Base-by-base conservation (phyloP, 305 asterid species). In the Fraxinus ornus region DNA sequence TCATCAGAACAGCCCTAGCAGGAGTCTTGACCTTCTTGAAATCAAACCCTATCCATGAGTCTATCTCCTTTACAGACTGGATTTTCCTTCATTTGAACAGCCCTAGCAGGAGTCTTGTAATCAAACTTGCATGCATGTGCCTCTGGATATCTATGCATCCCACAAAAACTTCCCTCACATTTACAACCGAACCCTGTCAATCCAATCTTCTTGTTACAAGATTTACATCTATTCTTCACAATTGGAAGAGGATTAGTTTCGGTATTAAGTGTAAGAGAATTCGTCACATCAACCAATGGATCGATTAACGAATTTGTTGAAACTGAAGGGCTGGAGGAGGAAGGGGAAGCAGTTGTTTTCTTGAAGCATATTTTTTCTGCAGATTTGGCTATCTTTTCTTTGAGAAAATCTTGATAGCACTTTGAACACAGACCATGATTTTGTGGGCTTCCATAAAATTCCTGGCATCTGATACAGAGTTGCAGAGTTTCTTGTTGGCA, bases 81-180 rank as follows among this genome's bases (percentile, higher is more conserved):
- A 78, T 90, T 89, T 60, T 88, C 83, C 52, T 52, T 70, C 0
- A 81, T 39, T 21, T 85, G 82, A 39, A 8, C 2, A 7, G 15
- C 24, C 30, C 80, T 88, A 3, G 88, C 91, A 0, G 26, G 55
- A 6, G 7, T 9, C 89, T 83, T 87, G 87, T 13, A 88, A 64
- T 89, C 89, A 28, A 83, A 73, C 0, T 0, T 2, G 84, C 94
- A 89, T 1, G 72, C 26, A 79, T 88, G 91, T 6, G 57, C 79
- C 24, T 88, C 91, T 0, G 88, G 86, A 13, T 55, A 71, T 37
- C 89, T 71, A 76, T 89, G 94, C 19, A 0, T 6, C 7, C 78
- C 62, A 7, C 92, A 89, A 73, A 87, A 88, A n/a, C n/a, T 66
- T 15, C 60, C 76, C 0, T 82, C 89, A 4, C 91, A 89, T 0